Evolutionary conservation across 108 stramenopile species (phyloP), one percentile per base, ranked within the genome.

Genomic region (Chaetoceros muelleri): DNA sequence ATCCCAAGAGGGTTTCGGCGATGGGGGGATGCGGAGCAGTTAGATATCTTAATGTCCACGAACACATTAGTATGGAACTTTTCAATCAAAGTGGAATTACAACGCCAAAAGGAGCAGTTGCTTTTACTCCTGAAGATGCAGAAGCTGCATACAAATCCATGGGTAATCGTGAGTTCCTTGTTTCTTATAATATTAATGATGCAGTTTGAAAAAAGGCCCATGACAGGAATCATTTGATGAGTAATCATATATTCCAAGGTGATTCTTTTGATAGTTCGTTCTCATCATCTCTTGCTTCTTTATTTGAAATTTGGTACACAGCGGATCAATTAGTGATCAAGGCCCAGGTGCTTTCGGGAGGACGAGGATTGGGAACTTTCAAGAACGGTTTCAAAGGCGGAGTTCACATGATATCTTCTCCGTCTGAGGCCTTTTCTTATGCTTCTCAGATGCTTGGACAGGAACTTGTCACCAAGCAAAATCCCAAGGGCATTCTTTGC

Each of bases 381-480:
- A 64, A 68, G 44, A 86, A 82, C 56, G 85, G 85, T 10, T 70
- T 86, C 60, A 51, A 79, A 49, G 85, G 83, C 18, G 79, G 83
- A 16, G 79, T 84, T 18, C 83, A 79, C 64, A 74, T 81, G 57
- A 63, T 80, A 21, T 70, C 83, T 46, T 67, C 69, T 24, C 60
- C 62, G 24, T 65, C 58, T 13, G 48, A 77, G 34, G 79, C 69
- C 19, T 23, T 48, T 7, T 69, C 75, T 5, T 67, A 67, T 53
- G 75, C 79, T 30, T 47, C 44, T 2, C 48, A 65, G 13, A 86
- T 86, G 85, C 53, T 87, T 28, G 82, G 82, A 24, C 48, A 73
- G 45, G 68, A 73, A 48, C 57, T 87, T 24, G 78, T 87, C 44
- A 87, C 86, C 62, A 84, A 82, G 58, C 86, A 87, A 58, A 84